These are phyloP conservation scores for Pinus albicaulis DNA, from an alignment of 75 land plant species.

Conservation along the genomic window DNA sequence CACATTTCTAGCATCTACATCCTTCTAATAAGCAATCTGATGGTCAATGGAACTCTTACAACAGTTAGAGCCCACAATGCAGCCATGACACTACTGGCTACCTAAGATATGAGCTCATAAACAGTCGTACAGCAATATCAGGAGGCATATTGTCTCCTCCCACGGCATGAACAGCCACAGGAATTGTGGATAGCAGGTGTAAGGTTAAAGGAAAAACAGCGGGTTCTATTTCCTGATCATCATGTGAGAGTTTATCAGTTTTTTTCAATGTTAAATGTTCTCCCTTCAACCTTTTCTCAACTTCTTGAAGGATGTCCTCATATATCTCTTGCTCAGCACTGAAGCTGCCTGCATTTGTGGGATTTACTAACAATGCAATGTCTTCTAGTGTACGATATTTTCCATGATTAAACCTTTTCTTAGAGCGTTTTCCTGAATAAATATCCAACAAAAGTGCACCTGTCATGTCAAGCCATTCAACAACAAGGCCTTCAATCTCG, in stretches of 20 bases:
- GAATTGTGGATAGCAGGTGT: conserved; percentile 56
- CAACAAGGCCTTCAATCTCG: conserved; percentile 72
- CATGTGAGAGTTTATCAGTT: not conserved
- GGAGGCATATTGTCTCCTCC: conserved; percentile 89
- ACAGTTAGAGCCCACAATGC: not conserved
- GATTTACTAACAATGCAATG: conserved; percentile 60
- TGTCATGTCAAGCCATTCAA: conserved; percentile 86
- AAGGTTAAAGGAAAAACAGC: conserved; percentile 68
- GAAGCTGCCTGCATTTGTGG: conserved; percentile 12
- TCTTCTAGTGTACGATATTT: conserved; percentile 53
- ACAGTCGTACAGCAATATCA: conserved; percentile 70
- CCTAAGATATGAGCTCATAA: conserved; percentile 57
- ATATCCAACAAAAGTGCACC: conserved; percentile 65
- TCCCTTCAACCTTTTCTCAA: not conserved
- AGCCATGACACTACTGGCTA: not conserved
- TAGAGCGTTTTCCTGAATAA: conserved; percentile 15
- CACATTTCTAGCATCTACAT: not conserved
- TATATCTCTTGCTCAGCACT: conserved; percentile 2
- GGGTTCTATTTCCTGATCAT: conserved; percentile 36
- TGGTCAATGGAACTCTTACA: not conserved
- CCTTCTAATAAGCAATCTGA: not conserved
- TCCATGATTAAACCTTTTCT: conserved; percentile 28
- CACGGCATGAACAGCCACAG: conserved; percentile 67
- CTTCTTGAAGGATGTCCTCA: not conserved
- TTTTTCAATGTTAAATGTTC: not conserved